These are phyloP conservation scores for Niebla homalea DNA, from an alignment of 495 filamentous ascomycete genomes.

Conservation along the genomic window DNA sequence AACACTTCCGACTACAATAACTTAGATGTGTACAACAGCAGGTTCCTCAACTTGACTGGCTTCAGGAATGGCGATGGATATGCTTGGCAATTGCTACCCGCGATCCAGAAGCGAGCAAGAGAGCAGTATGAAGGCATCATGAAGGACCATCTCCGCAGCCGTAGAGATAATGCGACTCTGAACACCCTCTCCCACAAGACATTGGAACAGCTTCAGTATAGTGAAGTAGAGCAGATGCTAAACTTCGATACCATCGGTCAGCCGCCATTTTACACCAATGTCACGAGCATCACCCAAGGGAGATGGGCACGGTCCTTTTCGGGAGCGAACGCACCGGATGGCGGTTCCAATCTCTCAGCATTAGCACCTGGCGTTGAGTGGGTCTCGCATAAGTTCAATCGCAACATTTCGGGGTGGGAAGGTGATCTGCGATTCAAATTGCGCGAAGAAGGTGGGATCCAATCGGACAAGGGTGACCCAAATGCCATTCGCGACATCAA, in stretches of 20 bases:
- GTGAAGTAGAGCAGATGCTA: slow-evolving; percentile 29
- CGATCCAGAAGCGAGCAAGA: slow-evolving; percentile 42
- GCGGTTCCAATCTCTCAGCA: slow-evolving; percentile 38
- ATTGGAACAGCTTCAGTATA: slow-evolving; percentile 28
- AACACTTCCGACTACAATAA: slow-evolving; percentile 64
- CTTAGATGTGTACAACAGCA: slow-evolving; percentile 44
- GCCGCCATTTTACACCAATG: slow-evolving; percentile 60
- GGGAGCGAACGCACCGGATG: neutral
- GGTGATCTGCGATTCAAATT: slow-evolving; percentile 35
- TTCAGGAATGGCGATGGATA: slow-evolving; percentile 59
- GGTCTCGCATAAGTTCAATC: slow-evolving; percentile 43
- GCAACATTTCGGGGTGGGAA: slow-evolving; percentile 51
- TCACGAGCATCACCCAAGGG: slow-evolving; percentile 62
- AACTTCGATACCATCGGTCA: slow-evolving; percentile 24
- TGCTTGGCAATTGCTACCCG: slow-evolving; percentile 51
- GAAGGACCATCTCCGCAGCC: neutral
- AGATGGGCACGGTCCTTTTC: slow-evolving; percentile 50
- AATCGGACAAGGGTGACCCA: slow-evolving; percentile 15
- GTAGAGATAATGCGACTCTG: neutral
- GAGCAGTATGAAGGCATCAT: slow-evolving; percentile 29
- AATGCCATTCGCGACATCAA: slow-evolving; percentile 44
- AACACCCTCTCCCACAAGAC: neutral
- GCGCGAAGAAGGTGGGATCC: slow-evolving; percentile 27
- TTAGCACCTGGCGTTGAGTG: slow-evolving; percentile 36
- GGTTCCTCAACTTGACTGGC: slow-evolving; percentile 66